A percentile compares a stretch with the other conserved stretches of the same genome.
phyloP scores from a whole-genome alignment of 371 early-diverging fungal genomes.

The Saksenaea oblongispora region DNA sequence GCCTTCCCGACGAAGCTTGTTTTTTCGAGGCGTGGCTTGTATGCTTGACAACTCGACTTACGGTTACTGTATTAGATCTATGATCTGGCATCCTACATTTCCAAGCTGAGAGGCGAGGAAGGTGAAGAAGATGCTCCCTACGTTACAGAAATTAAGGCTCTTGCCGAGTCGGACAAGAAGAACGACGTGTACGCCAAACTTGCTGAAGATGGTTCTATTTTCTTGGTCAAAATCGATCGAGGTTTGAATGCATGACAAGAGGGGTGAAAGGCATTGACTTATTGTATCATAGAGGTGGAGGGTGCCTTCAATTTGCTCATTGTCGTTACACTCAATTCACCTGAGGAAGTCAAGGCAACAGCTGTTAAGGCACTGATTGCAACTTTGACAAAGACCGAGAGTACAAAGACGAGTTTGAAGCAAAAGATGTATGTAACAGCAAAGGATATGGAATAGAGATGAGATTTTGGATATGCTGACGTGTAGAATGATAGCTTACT shows the following conservation, averaged over 20 bases:
- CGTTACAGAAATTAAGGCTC: constrained; percentile 48
- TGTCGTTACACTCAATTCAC: constrained; percentile 51
- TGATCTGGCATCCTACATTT: constrained; percentile 61
- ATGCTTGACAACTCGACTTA: not conserved
- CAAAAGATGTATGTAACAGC: constrained; percentile 59
- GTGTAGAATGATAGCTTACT: constrained; percentile 60
- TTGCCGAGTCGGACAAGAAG: constrained; percentile 64
- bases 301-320: constrained; percentile 72
- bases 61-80: constrained; percentile 36
- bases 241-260: constrained; percentile 35
- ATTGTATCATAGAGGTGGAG: constrained; percentile 64
- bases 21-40: constrained; percentile 3
- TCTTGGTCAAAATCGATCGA: constrained; percentile 63
- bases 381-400: constrained; percentile 53
- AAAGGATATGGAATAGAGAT: not conserved
- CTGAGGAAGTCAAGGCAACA: constrained; percentile 30
- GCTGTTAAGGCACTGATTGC: constrained; percentile 56
- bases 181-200: constrained; percentile 58
- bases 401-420: constrained; percentile 56
- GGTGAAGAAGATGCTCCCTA: constrained; percentile 51
- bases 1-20: not conserved
- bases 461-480: constrained; percentile 3
- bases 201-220: constrained; percentile 58
- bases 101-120: constrained; percentile 58
- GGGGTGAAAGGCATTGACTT: not conserved